Percentiles rank a stretch among this genome's conserved stretches.
phyloP scores from a whole-genome alignment of 2,329 filamentous ascomycete genomes.

The Xylariales sp. region DNA sequence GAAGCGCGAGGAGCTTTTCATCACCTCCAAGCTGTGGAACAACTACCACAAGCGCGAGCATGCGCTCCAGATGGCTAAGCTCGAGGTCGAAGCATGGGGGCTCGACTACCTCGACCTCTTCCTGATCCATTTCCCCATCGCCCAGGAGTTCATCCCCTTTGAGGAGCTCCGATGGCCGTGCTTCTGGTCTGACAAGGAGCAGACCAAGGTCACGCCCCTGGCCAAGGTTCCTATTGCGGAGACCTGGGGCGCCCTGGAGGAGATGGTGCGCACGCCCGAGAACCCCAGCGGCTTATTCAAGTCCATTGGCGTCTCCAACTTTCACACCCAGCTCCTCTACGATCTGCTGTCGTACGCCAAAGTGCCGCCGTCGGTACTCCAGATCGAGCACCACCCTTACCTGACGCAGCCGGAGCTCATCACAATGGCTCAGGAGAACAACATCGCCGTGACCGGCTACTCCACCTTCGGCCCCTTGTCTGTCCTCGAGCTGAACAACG shows the following conservation, averaged over 20 bases:
- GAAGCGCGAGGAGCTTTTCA: slow-evolving; percentile 60
- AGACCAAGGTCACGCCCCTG: slow-evolving; percentile 38
- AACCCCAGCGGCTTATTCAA: slow-evolving; percentile 59
- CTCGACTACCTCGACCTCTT: slow-evolving; percentile 67
- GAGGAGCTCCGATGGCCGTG: slow-evolving; percentile 33
- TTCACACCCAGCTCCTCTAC: slow-evolving; percentile 70
- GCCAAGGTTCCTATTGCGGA: slow-evolving; percentile 70
- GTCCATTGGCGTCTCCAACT: slow-evolving; percentile 81
- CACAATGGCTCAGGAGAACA: slow-evolving; percentile 50
- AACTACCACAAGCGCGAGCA: slow-evolving; percentile 57
- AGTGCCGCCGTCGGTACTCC: slow-evolving; percentile 69
- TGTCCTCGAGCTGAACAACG: slow-evolving; percentile 24
- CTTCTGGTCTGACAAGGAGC: slow-evolving; percentile 36
- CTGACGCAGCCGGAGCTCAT: slow-evolving; percentile 53
- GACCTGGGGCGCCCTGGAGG: slow-evolving; percentile 80
- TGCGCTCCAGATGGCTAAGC: slow-evolving; percentile 55
- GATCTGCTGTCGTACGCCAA: slow-evolving; percentile 76
- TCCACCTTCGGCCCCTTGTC: slow-evolving; percentile 57
- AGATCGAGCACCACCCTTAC: slow-evolving; percentile 88
- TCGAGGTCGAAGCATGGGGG: slow-evolving; percentile 57
- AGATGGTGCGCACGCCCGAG: slow-evolving; percentile 54
- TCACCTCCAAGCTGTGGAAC: slow-evolving; percentile 66
- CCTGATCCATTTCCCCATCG: slow-evolving; percentile 60
- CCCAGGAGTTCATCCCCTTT: slow-evolving; percentile 37
- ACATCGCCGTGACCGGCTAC: slow-evolving; percentile 58